Percentiles rank a stretch among this genome's conserved stretches.
phyloP scores from a whole-genome alignment of 768 basidiomycete species.

The Trametes sanguinea region DNA sequence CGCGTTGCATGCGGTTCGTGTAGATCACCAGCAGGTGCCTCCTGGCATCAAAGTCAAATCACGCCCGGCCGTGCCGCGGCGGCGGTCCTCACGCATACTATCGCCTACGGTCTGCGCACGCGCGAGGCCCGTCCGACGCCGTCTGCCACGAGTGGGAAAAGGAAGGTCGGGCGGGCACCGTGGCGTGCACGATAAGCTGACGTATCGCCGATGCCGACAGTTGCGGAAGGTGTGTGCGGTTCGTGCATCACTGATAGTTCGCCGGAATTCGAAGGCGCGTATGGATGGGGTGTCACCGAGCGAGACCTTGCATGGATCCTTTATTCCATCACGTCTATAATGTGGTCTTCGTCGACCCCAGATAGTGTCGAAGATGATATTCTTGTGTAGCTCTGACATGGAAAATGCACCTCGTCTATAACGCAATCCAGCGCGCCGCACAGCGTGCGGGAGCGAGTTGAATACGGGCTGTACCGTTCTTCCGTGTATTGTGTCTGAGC shows the following conservation, averaged over 20 bases:
- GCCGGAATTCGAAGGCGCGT: conserved; percentile 3
- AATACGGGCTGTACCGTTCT: neutral
- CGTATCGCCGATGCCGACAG: neutral
- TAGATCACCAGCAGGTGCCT: conserved; percentile 6
- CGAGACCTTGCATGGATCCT: neutral
- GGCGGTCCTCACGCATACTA: neutral
- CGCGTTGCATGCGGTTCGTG: conserved; percentile 8
- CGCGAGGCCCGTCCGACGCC: neutral
- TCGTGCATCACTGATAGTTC: conserved; percentile 6
- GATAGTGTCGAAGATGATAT: no score
- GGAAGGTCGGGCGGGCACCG: no score
- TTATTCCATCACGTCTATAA: no score
- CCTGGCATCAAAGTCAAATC: conserved; percentile 6
- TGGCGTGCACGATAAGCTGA: neutral
- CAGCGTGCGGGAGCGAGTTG: neutral
- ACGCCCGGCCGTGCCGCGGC: neutral
- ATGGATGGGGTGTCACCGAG: neutral
- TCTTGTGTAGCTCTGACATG: neutral
- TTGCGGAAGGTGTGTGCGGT: neutral
- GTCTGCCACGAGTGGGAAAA: no score
- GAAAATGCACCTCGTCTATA: neutral
- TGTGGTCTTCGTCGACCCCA: no score
- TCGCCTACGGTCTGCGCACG: neutral
- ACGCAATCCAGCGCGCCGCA: neutral
- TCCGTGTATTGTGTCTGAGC: neutral